phyloP scores from a whole-genome alignment of 2,329 filamentous ascomycete species.

The Diaporthe sp. region DNA sequence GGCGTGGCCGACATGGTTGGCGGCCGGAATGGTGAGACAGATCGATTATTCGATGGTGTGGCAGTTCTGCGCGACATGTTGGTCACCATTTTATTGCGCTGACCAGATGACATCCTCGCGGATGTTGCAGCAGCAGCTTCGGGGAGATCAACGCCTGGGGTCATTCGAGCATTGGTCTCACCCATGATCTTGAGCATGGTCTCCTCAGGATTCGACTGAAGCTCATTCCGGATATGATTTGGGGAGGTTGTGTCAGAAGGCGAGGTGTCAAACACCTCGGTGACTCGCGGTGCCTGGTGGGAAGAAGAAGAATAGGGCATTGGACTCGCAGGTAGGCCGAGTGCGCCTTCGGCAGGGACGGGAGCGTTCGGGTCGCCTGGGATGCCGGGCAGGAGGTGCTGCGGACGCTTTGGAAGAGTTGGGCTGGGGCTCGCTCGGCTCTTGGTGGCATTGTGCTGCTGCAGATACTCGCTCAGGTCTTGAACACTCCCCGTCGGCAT shows the following conservation, averaged over 20 bases:
- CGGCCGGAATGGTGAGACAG: constrained; percentile 42
- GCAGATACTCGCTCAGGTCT: constrained; percentile 72
- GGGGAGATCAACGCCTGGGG: constrained; percentile 65
- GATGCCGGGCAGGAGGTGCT: constrained; percentile 69
- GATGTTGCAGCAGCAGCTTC: constrained; percentile 70
- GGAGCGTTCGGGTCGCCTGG: constrained; percentile 55
- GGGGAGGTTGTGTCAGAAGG: constrained; percentile 61
- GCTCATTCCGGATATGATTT: constrained; percentile 67
- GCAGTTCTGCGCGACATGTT: constrained; percentile 67
- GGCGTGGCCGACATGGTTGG: constrained; percentile 46
- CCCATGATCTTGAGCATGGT: constrained; percentile 77
- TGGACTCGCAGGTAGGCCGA: constrained; percentile 49
- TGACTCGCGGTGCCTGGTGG: constrained; percentile 63
- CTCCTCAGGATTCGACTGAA: constrained; percentile 70
- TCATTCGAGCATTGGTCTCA: constrained; percentile 71
- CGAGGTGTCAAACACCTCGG: constrained; percentile 71
- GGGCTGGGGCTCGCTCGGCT: constrained; percentile 59
- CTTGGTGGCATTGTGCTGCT: constrained; percentile 55
- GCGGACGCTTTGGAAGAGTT: constrained; percentile 60
- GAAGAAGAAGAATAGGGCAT: constrained; percentile 49
- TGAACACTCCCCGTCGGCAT: constrained; percentile 71
- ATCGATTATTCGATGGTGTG: constrained; percentile 46
- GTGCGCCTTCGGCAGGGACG: constrained; percentile 48
- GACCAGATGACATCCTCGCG: constrained; percentile 68
- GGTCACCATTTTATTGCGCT: constrained; percentile 71